Evolutionary conservation across 2,329 filamentous ascomycete species (phyloP).

Genomic region (Sporothrix brasiliensis): DNA sequence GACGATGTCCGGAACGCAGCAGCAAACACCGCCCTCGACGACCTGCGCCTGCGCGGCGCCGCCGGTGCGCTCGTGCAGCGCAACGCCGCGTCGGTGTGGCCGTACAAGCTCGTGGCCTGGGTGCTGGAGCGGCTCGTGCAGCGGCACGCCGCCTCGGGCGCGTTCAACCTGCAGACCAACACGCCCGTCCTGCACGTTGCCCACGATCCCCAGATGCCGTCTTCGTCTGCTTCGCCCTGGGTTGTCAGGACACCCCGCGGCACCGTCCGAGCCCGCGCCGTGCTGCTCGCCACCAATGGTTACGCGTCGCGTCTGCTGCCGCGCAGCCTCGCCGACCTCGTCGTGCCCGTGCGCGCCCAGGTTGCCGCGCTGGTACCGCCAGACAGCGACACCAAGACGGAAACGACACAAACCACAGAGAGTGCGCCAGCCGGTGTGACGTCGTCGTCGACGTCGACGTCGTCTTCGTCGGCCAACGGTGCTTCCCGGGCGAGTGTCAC

Average conservation of each 20-base stretch:
- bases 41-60: conserved; percentile 59
- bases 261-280: conserved; percentile 60
- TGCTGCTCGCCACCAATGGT: conserved; percentile 80
- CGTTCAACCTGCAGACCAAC: conserved; percentile 73
- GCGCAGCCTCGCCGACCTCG: conserved; percentile 67
- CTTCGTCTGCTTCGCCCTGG: conserved; percentile 49
- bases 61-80: conserved; percentile 66
- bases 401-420: not conserved
- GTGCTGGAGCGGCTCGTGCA: conserved; percentile 64
- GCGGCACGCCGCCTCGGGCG: conserved; percentile 41
- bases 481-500: conserved; percentile 6
- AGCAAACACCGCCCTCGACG: conserved; percentile 45
- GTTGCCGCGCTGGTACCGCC: conserved; percentile 68
- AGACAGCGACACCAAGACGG: conserved; percentile 32
- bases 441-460: not conserved
- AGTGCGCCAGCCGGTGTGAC: not conserved
- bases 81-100: conserved; percentile 72
- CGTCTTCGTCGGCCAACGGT: not conserved
- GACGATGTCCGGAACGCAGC: conserved; percentile 29
- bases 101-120: conserved; percentile 79
- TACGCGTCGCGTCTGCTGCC: conserved; percentile 80
- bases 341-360: conserved; percentile 77
- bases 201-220: conserved; percentile 31
- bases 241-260: conserved; percentile 69
- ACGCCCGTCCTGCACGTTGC: conserved; percentile 63